These are phyloP conservation scores for Quercus alba DNA, from an alignment of 306 rosid genomes.

Conservation along the genomic window DNA sequence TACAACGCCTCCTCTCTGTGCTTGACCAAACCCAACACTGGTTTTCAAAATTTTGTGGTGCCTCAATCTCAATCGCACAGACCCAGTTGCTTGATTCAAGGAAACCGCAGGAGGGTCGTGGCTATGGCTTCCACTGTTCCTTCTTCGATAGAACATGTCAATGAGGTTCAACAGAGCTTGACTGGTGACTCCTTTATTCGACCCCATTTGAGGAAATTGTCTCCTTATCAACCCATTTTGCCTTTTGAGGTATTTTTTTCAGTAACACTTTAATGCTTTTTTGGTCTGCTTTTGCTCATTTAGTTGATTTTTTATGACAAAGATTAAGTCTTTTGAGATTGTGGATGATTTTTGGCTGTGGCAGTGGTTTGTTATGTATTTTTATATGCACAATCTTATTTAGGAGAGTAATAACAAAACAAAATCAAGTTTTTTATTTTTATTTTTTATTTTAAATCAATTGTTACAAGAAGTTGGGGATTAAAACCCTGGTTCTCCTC, in stretches of 20 bases:
- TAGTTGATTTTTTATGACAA: neutral
- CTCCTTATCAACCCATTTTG: slow-evolving; percentile 92
- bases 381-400: neutral
- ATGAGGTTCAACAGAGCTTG: slow-evolving; percentile 31
- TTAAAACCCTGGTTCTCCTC: too few relatives aligned
- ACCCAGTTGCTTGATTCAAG: slow-evolving; percentile 32
- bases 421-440: neutral
- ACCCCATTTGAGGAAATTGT: slow-evolving; percentile 68
- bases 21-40: slow-evolving; percentile 16
- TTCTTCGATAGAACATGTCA: slow-evolving; percentile 39
- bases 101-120: slow-evolving; percentile 36
- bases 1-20: slow-evolving; percentile 29
- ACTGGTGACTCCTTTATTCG: slow-evolving; percentile 83
- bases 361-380: neutral
- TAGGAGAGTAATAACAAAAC: neutral
- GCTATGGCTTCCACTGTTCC: slow-evolving; percentile 57
- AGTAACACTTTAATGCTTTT: neutral
- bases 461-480: neutral
- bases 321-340: neutral
- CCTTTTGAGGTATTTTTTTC: slow-evolving; percentile 73
- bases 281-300: neutral
- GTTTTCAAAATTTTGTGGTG: slow-evolving; percentile 19
- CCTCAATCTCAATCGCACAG: slow-evolving; percentile 7
- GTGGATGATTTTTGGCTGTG: neutral
- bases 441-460: too few relatives aligned